These are phyloP conservation scores for Myrica gale DNA, from an alignment of 306 rosid species.

Conservation along the genomic window DNA sequence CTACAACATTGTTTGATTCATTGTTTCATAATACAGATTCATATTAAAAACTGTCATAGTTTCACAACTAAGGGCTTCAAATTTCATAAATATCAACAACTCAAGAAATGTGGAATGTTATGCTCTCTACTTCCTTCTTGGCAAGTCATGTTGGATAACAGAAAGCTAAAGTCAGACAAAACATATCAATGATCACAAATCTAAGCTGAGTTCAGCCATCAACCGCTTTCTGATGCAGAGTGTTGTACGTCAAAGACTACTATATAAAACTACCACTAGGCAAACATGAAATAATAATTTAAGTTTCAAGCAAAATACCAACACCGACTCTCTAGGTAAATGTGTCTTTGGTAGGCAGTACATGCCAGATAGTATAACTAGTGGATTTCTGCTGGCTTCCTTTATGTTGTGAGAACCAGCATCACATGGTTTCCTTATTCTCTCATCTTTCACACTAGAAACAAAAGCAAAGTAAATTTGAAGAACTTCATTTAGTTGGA, in stretches of 20 bases:
- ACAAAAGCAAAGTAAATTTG: conserved; percentile 6
- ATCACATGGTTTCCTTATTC: no score
- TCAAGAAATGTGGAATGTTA: neutral
- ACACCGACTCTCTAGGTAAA: neutral
- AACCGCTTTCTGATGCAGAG: neutral
- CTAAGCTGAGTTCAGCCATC: neutral
- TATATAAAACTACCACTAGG: neutral
- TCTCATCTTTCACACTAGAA: neutral
- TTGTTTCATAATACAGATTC: neutral
- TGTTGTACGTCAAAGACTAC: conserved; percentile 1
- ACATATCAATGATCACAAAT: neutral
- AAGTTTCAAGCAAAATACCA: neutral
- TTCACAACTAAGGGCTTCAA: no score
- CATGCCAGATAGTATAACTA: conserved; percentile 1
- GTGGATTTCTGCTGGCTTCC: neutral
- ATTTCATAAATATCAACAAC: neutral
- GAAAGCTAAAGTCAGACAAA: neutral
- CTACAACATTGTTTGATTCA: neutral
- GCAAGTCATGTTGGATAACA: neutral
- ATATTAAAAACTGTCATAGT: neutral
- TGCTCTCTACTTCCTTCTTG: neutral
- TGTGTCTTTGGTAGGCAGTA: neutral
- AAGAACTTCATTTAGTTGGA: conserved; percentile 5
- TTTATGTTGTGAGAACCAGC: neutral
- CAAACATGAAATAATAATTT: neutral